A percentile compares a stretch with the other conserved stretches of the same genome.
These are phyloP conservation scores for Calonectria pseudoturangicola DNA, from an alignment of 2,329 filamentous ascomycete species.

Conservation along the genomic window DNA sequence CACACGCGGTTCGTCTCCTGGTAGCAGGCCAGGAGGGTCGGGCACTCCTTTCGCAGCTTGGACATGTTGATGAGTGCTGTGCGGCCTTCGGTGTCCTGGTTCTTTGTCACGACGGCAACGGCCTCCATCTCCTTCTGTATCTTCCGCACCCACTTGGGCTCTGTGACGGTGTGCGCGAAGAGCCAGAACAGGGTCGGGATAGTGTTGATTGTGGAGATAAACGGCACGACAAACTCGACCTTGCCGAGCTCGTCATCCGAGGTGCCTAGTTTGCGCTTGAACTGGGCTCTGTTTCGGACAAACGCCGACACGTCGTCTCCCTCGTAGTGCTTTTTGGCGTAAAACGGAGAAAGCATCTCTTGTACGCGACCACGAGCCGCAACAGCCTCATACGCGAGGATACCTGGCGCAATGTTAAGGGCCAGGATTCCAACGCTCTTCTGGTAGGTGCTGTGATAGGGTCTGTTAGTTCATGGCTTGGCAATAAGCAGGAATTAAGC, in stretches of 20 bases:
- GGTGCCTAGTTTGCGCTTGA: slow-evolving; percentile 28
- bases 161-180: slow-evolving; percentile 33
- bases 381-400: not conserved
- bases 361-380: slow-evolving; percentile 2
- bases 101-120: not conserved
- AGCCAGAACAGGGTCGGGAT: slow-evolving; percentile 41
- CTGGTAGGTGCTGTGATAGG: not conserved
- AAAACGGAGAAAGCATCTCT: slow-evolving; percentile 7
- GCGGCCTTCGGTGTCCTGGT: not conserved
- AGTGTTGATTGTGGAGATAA: slow-evolving; percentile 36
- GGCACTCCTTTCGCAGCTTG: slow-evolving; percentile 30
- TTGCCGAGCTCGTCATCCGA: slow-evolving; percentile 13
- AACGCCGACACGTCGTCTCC: slow-evolving; percentile 30
- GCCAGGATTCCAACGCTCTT: slow-evolving; percentile 1
- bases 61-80: slow-evolving; percentile 23
- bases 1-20: slow-evolving; percentile 35
- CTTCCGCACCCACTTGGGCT: slow-evolving; percentile 3
- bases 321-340: slow-evolving; percentile 22
- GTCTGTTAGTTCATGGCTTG: not conserved
- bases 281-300: slow-evolving; percentile 13
- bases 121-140: slow-evolving; percentile 32
- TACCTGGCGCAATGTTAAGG: not conserved
- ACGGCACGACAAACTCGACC: slow-evolving; percentile 34
- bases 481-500: not conserved
- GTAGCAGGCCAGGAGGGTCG: slow-evolving; percentile 31